Evolutionary conservation across 2,329 filamentous ascomycete species (phyloP).

Genomic region (Rhexocercosporidium sp.): DNA sequence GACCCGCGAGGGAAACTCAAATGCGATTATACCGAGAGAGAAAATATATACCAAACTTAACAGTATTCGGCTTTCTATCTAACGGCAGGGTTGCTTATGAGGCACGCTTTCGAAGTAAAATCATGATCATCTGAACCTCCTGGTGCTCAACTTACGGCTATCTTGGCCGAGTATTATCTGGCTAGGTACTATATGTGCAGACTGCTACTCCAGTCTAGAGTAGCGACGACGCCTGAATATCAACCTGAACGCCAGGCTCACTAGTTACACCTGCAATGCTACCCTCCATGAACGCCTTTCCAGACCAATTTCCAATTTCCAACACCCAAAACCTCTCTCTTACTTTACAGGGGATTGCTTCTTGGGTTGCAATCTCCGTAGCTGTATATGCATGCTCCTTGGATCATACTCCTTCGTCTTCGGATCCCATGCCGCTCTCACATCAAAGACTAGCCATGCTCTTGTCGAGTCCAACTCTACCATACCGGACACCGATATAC

Average conservation of each 20-base stretch:
- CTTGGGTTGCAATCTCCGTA: slow-evolving; percentile 52
- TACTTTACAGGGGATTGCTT: slow-evolving; percentile 41
- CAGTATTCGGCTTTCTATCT: no score
- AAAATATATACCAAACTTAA: no score
- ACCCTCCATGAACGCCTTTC: slow-evolving; percentile 6
- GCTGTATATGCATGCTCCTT: slow-evolving; percentile 45
- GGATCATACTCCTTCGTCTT: slow-evolving; percentile 50
- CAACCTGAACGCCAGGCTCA: neutral
- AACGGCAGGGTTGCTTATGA: no score
- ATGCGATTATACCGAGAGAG: no score
- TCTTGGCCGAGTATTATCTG: neutral
- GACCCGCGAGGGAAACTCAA: no score
- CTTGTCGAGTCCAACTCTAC: slow-evolving; percentile 57
- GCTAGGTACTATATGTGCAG: neutral
- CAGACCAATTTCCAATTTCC: neutral
- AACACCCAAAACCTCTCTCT: no score
- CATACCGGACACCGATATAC: slow-evolving; percentile 58
- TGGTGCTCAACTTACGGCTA: neutral
- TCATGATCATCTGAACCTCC: no score
- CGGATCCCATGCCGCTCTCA: slow-evolving; percentile 60
- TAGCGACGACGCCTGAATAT: neutral
- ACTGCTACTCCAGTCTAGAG: neutral
- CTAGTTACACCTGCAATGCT: slow-evolving; percentile 10
- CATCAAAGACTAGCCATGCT: slow-evolving; percentile 56
- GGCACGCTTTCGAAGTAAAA: no score